Conservation (phyloP, 2,329 filamentous ascomycete species). For the Phoma sp. region DNA sequence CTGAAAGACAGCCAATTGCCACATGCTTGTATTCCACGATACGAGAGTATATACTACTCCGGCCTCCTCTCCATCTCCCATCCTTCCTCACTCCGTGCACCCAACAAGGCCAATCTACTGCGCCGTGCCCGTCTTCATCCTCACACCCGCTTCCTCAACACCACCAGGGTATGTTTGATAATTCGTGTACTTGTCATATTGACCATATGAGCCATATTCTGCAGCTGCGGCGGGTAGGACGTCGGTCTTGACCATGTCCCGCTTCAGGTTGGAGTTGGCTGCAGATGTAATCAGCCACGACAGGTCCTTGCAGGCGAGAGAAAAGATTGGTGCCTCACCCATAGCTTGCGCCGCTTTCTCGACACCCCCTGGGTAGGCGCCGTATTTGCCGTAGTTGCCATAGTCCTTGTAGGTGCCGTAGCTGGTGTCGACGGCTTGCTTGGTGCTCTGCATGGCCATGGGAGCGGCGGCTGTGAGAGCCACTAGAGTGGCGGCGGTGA, state of each 20-base stretch:
- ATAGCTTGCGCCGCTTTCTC: slow-evolving; percentile 3
- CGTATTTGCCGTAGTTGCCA: neutral
- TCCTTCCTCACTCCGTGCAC: neutral
- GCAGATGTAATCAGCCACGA: neutral
- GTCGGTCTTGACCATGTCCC: neutral
- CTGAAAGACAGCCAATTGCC: too few relatives aligned
- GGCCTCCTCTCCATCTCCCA: neutral
- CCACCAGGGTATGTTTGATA: slow-evolving; percentile 7
- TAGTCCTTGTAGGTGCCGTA: slow-evolving; percentile 8
- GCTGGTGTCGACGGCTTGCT: slow-evolving; percentile 7
- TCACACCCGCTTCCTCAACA: slow-evolving; percentile 9
- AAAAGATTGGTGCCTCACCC: neutral
- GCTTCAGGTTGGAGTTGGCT: slow-evolving; percentile 6
- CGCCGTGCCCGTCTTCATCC: slow-evolving; percentile 1
- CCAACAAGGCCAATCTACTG: neutral
- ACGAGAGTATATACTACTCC: neutral
- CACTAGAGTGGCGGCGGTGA: slow-evolving; percentile 20
- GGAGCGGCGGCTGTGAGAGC: slow-evolving; percentile 20
- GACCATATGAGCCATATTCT: slow-evolving; percentile 13
- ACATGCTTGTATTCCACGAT: too few relatives aligned
- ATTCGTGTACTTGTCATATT: slow-evolving; percentile 1
- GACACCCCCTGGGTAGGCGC: neutral
- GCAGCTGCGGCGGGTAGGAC: slow-evolving; percentile 3
- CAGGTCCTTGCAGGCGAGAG: too few relatives aligned
- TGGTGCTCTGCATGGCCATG: slow-evolving; percentile 3